Percentiles rank a stretch among this genome's conserved stretches.
phyloP scores from a whole-genome alignment of 2,329 filamentous ascomycete genomes.

The Aspergillus bombycis region DNA sequence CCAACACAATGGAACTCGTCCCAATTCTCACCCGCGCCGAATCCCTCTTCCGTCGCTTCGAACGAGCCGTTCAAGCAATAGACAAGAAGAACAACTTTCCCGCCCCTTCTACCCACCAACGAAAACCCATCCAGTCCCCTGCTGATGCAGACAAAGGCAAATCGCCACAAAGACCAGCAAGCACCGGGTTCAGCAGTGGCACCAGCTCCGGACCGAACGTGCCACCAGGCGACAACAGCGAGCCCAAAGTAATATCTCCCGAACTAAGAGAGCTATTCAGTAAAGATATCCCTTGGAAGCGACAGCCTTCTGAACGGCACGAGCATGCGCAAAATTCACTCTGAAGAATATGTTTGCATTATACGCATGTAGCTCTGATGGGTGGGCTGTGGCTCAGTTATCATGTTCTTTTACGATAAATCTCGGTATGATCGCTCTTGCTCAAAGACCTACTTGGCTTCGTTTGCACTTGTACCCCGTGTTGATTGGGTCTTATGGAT shows the following conservation, averaged over 20 bases:
- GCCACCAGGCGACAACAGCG: background rate
- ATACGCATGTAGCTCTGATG: background rate
- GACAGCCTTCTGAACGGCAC: conserved; percentile 16
- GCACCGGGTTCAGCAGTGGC: conserved; percentile 30
- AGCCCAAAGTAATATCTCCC: conserved; percentile 61
- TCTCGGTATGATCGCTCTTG: background rate
- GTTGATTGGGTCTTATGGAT: background rate
- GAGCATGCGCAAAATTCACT: background rate
- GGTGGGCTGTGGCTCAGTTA: background rate
- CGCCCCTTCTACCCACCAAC: conserved; percentile 49
- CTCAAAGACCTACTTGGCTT: background rate
- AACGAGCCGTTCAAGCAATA: conserved; percentile 83
- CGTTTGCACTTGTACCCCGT: too few species aligned
- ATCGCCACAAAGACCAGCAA: conserved; percentile 25
- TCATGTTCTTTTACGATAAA: background rate
- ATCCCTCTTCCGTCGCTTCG: conserved; percentile 82
- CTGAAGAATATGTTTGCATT: background rate
- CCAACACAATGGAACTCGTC: conserved; percentile 86
- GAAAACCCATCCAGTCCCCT: conserved; percentile 41
- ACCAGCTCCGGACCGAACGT: conserved; percentile 16
- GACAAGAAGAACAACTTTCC: conserved; percentile 92
- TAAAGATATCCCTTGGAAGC: conserved; percentile 57
- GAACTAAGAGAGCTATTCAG: conserved; percentile 66
- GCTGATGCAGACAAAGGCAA: conserved; percentile 35
- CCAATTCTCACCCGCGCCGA: conserved; percentile 87